A percentile compares a stretch with the other conserved stretches of the same genome.
Conservation (phyloP, 495 filamentous ascomycete species). For the Xylaria venustula region DNA sequence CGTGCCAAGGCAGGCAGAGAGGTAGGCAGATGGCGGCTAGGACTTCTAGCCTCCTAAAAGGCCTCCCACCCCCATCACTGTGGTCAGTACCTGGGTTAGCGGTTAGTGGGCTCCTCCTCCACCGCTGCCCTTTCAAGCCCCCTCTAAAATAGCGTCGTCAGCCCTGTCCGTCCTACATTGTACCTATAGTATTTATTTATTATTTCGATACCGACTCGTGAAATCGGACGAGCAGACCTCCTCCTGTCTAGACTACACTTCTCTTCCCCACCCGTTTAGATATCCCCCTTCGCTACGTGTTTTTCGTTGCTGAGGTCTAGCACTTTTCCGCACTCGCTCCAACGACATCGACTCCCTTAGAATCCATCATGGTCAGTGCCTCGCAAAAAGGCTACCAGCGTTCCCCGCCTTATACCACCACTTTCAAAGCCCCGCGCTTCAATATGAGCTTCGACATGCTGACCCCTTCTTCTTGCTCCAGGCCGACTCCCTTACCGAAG, state of each 20-base stretch:
- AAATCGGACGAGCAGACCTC: conserved; percentile 1
- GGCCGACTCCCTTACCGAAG: conserved; percentile 94
- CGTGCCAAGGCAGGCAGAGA: too few relatives aligned
- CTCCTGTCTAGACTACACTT: not conserved
- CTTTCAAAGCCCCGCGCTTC: conserved; percentile 23
- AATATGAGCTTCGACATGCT: conserved; percentile 11
- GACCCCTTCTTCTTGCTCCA: conserved; percentile 35
- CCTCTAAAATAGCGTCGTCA: conserved; percentile 5
- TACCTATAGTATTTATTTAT: not conserved
- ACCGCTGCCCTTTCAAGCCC: too few relatives aligned
- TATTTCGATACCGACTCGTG: conserved; percentile 3
- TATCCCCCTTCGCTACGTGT: not conserved
- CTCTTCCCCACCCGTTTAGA: not conserved
- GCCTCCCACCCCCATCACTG: not conserved
- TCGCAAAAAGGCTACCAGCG: not conserved
- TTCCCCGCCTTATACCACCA: conserved; percentile 8
- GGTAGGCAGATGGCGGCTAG: not conserved
- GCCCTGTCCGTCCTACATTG: conserved; percentile 1
- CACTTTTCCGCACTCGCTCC: not conserved
- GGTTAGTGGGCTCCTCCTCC: too few relatives aligned
- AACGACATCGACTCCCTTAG: not conserved
- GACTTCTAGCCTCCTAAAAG: not conserved
- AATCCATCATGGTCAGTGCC: conserved; percentile 12
- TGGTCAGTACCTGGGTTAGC: too few relatives aligned
- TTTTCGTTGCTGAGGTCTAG: not conserved